Base-by-base conservation (phyloP, 2,329 filamentous ascomycete genomes). In the Colletotrichum lupini region DNA sequence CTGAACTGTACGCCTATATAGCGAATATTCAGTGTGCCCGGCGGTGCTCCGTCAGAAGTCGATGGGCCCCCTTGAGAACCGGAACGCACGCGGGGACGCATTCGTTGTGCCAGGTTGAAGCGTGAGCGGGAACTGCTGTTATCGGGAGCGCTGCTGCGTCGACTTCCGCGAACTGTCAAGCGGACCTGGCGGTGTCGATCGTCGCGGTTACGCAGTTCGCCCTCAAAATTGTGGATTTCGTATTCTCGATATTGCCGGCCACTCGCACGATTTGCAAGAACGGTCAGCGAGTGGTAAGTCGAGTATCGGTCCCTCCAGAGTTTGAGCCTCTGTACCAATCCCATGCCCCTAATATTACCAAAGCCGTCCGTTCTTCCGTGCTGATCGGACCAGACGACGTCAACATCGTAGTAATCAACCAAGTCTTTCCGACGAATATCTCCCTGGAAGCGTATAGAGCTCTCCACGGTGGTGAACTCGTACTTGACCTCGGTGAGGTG, bases 1-100 rank as follows among this genome's bases (percentile, higher is more conserved):
- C 83, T 87, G 75, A 88, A 88, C 66, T 88, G 86, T 56, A 88
- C 83, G 6, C 84, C 84, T 32, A 88, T 80, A 77, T 88, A 86
- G 61, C 85, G 83, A 61, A 88, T 85, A 71, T 87, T 85, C 19
- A 84, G 76, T 53, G 70, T 77, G 74, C 72, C 69, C 19, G 76
- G 75, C 22, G 76, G 76, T 60, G 75, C 76, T 49, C 76, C 67
- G 37, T 82, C 79, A 58, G 72, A 67, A 60, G 59, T 61, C 32
- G 63, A 53, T n/a, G 76, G 74, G 58, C 74, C 68, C 16, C 74
- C 68, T 49, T 77, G 76, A 5, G 76, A 78, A 8, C 76, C 75
- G 9, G 83, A 82, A 61, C 83, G 81, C 46, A 80, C 78, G 37
- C 83, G 79, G 37, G 82, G 81, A 32, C 85, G 82, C 64, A 86